Conservation (phyloP, 257 asterid genomes). For the Voacanga thouarsii region DNA sequence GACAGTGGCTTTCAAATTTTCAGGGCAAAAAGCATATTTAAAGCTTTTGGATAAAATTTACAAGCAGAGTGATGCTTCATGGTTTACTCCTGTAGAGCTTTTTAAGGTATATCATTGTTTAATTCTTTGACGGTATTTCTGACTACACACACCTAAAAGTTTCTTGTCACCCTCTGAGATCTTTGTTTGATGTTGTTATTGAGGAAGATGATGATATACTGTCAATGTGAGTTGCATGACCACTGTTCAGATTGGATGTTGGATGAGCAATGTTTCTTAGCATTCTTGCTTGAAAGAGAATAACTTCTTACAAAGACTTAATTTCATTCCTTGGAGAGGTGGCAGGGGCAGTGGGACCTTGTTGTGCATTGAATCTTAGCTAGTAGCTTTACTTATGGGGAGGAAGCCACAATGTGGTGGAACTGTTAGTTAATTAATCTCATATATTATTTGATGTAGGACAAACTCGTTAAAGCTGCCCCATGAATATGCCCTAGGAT, state of each 20-base stretch:
- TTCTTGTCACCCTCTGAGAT: neutral
- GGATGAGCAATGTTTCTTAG: neutral
- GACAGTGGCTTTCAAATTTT: constrained; percentile 9
- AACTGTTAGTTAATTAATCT: neutral
- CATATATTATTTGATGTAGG: no score
- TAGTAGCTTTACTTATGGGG: neutral
- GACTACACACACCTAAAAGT: neutral
- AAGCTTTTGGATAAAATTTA: constrained; percentile 77
- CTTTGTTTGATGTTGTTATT: neutral
- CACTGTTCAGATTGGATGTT: neutral
- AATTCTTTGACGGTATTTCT: neutral
- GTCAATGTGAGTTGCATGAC: neutral
- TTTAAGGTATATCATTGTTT: constrained; percentile 59
- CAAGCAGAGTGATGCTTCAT: constrained; percentile 83
- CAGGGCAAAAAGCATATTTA: constrained; percentile 85
- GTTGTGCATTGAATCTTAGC: neutral
- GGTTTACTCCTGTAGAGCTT: constrained; percentile 99
- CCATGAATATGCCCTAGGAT: no score
- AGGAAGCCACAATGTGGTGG: neutral
- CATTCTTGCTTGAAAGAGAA: neutral
- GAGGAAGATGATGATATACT: neutral
- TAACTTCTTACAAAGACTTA: neutral
- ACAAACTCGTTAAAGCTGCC: no score
- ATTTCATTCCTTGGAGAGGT: neutral
- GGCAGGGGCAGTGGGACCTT: neutral